Evolutionary conservation across 257 asterid genomes (phyloP), one percentile per base, ranked within the genome.

Genomic region (Nicotiana otophora): DNA sequence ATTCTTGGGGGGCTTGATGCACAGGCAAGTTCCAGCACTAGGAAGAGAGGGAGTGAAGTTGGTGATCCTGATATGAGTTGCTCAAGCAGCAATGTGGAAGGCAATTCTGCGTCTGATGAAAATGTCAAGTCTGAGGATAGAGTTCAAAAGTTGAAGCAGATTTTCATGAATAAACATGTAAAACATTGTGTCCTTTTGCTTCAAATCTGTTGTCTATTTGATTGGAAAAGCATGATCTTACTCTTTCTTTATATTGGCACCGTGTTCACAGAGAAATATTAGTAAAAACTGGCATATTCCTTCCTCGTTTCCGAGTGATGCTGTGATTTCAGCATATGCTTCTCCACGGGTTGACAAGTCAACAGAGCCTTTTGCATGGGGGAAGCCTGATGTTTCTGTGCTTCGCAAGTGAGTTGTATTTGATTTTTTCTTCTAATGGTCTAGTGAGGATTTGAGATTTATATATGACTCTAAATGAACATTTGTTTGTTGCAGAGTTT

Each of bases 261-360:
- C 20, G 76, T 80, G 17, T 87, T 34, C 82, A 84, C 93, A 94
- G 98, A 92, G 99, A 90, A 96, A 93, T 81, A 97, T 96, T 84
- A 96, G 99, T 91, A 96, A 96, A 90, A 94, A 94, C 86, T 93
- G 99, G 98, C 97, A 96, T 83, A 85, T 96, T 77, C 94, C 98
- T 82, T 85, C 95, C 67, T 79, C 98, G 36, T 94, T 94, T 86
- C 99, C 99, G 33, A 94, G 98, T 85, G 95, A 90, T 85, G 93
- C 93, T 28, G 98, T 96, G 84, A 88, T 90, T 83, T 88, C 90
- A n/a, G 99, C 98, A 34, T 94, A 96, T 84, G 87, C 81, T 74
- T 89, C 95, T 87, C 98, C 99, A 3, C 98, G 95, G 89, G 98
- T 96, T 83, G 99, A 94, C 81, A 94, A 91, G 87, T 92, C 98